Percentiles rank a stretch among this genome's conserved stretches.
Conservation (phyloP, 192 early-diverging fungal genomes). For the Thamnidium elegans region DNA sequence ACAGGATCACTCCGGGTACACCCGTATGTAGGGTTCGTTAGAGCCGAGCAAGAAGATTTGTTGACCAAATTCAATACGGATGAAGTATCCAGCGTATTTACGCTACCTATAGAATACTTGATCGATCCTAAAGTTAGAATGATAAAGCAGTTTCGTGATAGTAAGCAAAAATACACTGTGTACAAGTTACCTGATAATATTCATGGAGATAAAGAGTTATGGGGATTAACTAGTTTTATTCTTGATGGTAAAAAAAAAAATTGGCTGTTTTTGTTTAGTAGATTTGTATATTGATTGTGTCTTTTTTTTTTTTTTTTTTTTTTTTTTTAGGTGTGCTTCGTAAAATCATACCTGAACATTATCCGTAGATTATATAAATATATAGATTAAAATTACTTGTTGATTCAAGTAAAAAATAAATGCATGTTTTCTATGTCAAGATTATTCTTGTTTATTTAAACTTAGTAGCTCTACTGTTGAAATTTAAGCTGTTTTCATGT, state of each 20-base stretch:
- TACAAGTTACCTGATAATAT: constrained; percentile 49
- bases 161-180: constrained; percentile 50
- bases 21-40: constrained; percentile 59
- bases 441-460: too few species aligned
- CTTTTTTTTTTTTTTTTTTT: neutral
- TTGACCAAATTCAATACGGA: constrained; percentile 49
- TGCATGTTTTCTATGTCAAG: too few species aligned
- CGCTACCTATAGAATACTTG: constrained; percentile 63
- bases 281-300: neutral
- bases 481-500: too few species aligned
- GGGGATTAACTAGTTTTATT: constrained; percentile 83
- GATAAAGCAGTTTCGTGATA: constrained; percentile 51
- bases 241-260: constrained; percentile 49
- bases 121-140: constrained; percentile 43
- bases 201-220: constrained; percentile 53
- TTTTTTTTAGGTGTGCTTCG: constrained; percentile 16
- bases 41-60: constrained; percentile 39
- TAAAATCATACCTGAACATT: constrained; percentile 15
- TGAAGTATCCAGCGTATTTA: constrained; percentile 72
- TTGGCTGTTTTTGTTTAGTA: neutral
- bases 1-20: constrained; percentile 54
- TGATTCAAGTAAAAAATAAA: too few species aligned
- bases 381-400: neutral
- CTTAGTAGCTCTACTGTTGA: too few species aligned
- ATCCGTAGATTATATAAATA: neutral